Conservation (phyloP, 1,139 yeast genomes). For the Yamadazyma atmosphaerica region DNA sequence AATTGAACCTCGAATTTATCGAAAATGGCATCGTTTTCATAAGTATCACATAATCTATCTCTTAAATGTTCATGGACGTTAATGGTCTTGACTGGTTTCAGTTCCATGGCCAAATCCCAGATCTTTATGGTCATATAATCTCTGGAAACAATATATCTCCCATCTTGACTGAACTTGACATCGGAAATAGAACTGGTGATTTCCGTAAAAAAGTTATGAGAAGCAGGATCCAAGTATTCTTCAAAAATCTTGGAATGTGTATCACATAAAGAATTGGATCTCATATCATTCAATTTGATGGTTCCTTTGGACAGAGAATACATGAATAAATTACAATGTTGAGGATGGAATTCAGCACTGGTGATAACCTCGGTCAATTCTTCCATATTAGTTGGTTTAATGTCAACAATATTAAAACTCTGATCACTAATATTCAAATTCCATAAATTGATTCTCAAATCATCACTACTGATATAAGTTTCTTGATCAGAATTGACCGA, state of each 20-base stretch:
- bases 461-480: slow-evolving; percentile 92
- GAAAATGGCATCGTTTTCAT: slow-evolving; percentile 97
- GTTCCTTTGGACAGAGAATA: slow-evolving; percentile 97
- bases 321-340: slow-evolving; percentile 90
- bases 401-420: slow-evolving; percentile 94
- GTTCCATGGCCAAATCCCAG: slow-evolving; percentile 98
- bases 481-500: slow-evolving; percentile 95
- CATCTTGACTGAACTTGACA: slow-evolving; percentile 89
- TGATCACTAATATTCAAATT: slow-evolving; percentile 93
- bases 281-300: slow-evolving; percentile 94
- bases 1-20: slow-evolving; percentile 97
- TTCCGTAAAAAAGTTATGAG: slow-evolving; percentile 95
- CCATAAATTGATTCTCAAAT: slow-evolving; percentile 94
- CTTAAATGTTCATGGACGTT: slow-evolving; percentile 95
- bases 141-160: slow-evolving; percentile 90
- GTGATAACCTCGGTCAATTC: slow-evolving; percentile 98
- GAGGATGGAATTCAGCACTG: slow-evolving; percentile 96
- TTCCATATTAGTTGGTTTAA: slow-evolving; percentile 98
- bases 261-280: slow-evolving; percentile 93
- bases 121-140: slow-evolving; percentile 97
- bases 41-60: slow-evolving; percentile 92
- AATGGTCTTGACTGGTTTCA: slow-evolving; percentile 89
- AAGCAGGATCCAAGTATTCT: slow-evolving; percentile 89
- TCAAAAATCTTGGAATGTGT: slow-evolving; percentile 86
- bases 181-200: slow-evolving; percentile 94